phyloP scores from a whole-genome alignment of 768 basidiomycete species.

The Podaxis sp. region DNA sequence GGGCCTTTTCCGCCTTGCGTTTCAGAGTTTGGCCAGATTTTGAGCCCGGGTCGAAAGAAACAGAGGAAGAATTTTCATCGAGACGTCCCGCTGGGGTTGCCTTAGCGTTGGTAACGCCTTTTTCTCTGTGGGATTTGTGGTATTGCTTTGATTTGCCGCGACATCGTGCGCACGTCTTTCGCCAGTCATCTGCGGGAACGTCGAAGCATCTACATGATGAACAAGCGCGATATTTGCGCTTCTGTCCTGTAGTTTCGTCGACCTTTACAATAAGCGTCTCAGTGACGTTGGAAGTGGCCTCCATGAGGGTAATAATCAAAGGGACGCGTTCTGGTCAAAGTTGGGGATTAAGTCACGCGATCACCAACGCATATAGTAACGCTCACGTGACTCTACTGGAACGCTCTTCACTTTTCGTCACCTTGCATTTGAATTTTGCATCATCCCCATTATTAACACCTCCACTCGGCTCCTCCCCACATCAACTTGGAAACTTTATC shows the following conservation, averaged over 20 bases:
- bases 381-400: neutral
- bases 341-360: neutral
- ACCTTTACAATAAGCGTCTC: neutral
- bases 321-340: neutral
- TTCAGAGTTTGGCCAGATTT: neutral
- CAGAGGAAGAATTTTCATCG: neutral
- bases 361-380: neutral
- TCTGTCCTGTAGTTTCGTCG: neutral
- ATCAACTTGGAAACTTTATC: no score
- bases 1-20: conserved; percentile 15
- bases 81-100: neutral
- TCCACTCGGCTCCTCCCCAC: no score
- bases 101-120: neutral
- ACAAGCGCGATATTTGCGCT: neutral
- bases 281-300: neutral
- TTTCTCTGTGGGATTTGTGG: neutral
- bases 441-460: no score
- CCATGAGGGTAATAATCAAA: neutral
- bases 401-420: no score
- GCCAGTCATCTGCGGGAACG: neutral
- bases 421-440: no score
- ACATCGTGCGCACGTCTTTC: neutral
- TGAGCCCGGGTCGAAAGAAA: neutral
- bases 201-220: neutral
- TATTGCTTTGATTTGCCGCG: neutral